Base-by-base conservation (phyloP, 1,139 yeast species). In the Saccharomyces hybrid region DNA sequence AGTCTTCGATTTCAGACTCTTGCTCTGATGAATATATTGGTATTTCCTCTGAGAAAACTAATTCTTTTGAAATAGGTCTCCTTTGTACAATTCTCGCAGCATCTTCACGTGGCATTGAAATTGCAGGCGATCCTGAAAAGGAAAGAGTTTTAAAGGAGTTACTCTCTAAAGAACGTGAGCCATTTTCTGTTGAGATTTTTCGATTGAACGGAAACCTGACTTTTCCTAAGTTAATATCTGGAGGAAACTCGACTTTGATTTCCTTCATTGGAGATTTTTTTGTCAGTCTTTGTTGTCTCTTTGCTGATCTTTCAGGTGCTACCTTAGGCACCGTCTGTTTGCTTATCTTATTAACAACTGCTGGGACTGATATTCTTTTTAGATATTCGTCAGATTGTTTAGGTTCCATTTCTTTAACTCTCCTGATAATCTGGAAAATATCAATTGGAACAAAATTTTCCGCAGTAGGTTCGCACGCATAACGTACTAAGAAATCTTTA, bases 381-480 rank as follows among this genome's bases (percentile, higher is more conserved):
- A 68, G 49, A 54, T 58, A 66, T 31, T 59, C 60, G 52, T 65
- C 64, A 11, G 65, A 66, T 11, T 52, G 50, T 50, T 66, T 66
- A 3, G 70, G 65, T 7, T 62, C 63, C 50, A 55, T 54, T 4
- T 51, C 44, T 28, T 52, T 48, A 19, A 62, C 57, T 27, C 58
- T 56, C 26, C 54, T 58, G 31, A 51, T 56, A 47, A 63, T 65
- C 38, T 59, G 56, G 12, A 31, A 48, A 27, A 67, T 64, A 50
- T 67, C 64, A 38, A 67, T 58, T 1, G 55, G 53, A 4, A 61
- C 64, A 54, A 64, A 63, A 48, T 60, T 58, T 49, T 61, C 64
- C 19, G 63, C 65, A 16, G 62, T 57, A 6, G 68, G 68, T 50
- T 64, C 67, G 56, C 69, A 65, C 34, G 62, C 57, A 51, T 58